Evolutionary conservation across 352 stramenopile genomes (phyloP).

Genomic region (Pythium vanterpoolii): DNA sequence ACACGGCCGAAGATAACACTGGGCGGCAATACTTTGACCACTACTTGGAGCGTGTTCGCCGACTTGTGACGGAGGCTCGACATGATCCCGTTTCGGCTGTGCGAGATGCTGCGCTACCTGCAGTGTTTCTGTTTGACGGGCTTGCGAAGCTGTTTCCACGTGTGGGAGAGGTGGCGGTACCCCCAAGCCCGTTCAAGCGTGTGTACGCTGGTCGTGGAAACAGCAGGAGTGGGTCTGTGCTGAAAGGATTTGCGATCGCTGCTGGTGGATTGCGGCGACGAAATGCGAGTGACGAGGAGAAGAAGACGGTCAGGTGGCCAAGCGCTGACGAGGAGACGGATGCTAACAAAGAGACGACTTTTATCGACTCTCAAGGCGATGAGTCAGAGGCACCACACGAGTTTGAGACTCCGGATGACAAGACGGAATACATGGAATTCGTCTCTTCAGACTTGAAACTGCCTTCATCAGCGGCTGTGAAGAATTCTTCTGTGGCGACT

Average conservation of each 20-base stretch:
- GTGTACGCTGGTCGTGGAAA: constrained; percentile 9
- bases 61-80: constrained; percentile 39
- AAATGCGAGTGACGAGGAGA: background rate
- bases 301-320: background rate
- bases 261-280: background rate
- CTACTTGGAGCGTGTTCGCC: constrained; percentile 34
- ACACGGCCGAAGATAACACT: constrained; percentile 16
- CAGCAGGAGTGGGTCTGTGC: constrained; percentile 7
- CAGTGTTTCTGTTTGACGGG: constrained; percentile 36
- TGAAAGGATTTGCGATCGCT: background rate
- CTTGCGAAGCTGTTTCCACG: constrained; percentile 34
- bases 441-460: background rate
- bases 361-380: constrained; percentile 20
- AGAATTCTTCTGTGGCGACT: background rate
- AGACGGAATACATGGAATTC: background rate
- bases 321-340: constrained; percentile 18
- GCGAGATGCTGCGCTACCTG: constrained; percentile 43
- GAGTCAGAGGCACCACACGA: constrained; percentile 6
- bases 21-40: constrained; percentile 8
- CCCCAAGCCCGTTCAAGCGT: constrained; percentile 22
- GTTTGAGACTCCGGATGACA: background rate
- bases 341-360: constrained; percentile 19
- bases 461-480: background rate
- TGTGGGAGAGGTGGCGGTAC: background rate
- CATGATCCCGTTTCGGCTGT: constrained; percentile 55